Evolutionary conservation across 2,329 filamentous ascomycete species (phyloP), one percentile per base, ranked within the genome.

Genomic region (Stachybotrys chartarum): DNA sequence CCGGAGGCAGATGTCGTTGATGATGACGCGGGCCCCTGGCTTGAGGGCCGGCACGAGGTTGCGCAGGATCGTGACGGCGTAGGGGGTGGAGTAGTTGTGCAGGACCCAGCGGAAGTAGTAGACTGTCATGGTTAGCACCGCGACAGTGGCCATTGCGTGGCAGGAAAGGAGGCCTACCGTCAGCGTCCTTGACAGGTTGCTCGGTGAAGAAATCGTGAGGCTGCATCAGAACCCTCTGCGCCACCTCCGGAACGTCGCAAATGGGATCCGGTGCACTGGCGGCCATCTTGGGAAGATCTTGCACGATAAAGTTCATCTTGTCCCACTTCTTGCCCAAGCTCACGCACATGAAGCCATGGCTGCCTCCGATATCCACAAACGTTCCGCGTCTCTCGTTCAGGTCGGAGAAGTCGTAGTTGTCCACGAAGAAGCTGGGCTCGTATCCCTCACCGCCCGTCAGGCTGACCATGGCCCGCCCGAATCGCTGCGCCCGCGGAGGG

Each of bases 71-170:
- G 72, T 71, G 49, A 77, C 62, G 5, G 75, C 75, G 54, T 81
- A 78, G 3, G 75, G 74, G 14, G 81, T 81, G 0, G 81, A 78
- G 70, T 82, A 83, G 68, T 86, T 83, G 64, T 86, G 82, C 7
- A 86, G 67, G 58, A 86, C 83, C 74, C 78, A 79, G 51, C 81
- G 78, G 66, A 84, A 78, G 60, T 80, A 75, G 68, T 84, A 86
- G 17, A 84, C 72, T 76, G 52, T 17, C 8, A 7, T 35, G 51
- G 51, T 30, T 11, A 51, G 12, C 6, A 24, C 11, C 50, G 14
- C 18, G 53, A 54, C 35, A 12, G 5, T 14, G 5, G 24, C 10
- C n/a, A 30, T 14, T 39, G 4, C 7, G 44, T 39, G 47, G 18
- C 8, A 53, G 17, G 45, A 4, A 6, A 50, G 31, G 14, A 4